A percentile compares a stretch with the other conserved stretches of the same genome.
These are phyloP conservation scores for Insectozyma bohioensis DNA, from an alignment of 1,139 yeast species.

Conservation along the genomic window DNA sequence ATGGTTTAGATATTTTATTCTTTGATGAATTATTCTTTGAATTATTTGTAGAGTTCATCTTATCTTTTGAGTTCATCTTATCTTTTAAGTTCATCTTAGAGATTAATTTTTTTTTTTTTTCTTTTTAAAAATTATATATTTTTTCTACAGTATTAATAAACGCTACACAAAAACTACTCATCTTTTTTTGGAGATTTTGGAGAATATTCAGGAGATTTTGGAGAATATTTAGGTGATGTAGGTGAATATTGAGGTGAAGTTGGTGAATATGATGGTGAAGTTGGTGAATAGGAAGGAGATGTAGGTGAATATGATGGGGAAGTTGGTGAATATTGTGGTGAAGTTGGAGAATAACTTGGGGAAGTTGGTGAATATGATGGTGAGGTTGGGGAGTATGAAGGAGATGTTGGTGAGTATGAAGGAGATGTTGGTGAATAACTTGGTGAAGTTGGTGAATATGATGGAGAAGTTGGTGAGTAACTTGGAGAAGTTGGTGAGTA, in stretches of 20 bases:
- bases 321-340: slow-evolving; percentile 53
- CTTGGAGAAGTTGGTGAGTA: slow-evolving; percentile 53
- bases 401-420: slow-evolving; percentile 66
- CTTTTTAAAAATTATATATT: no score
- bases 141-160: no score
- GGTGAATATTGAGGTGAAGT: slow-evolving; percentile 76
- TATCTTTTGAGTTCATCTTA: slow-evolving; percentile 75
- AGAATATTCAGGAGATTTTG: slow-evolving; percentile 58
- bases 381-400: slow-evolving; percentile 71
- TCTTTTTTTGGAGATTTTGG: slow-evolving; percentile 75
- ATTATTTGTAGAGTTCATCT: slow-evolving; percentile 69
- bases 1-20: slow-evolving; percentile 55
- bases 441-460: slow-evolving; percentile 74
- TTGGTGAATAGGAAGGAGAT: slow-evolving; percentile 52
- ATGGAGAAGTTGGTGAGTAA: slow-evolving; percentile 68
- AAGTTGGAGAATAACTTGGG: slow-evolving; percentile 57
- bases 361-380: slow-evolving; percentile 75
- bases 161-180: no score
- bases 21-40: slow-evolving; percentile 66
- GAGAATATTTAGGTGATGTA: slow-evolving; percentile 57
- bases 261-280: slow-evolving; percentile 67
- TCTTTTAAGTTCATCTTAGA: no score
- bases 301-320: slow-evolving; percentile 62
- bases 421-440: slow-evolving; percentile 65
- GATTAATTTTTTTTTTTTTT: no score